Percentiles rank a stretch among this genome's conserved stretches.
Evolutionary conservation across 2,329 filamentous ascomycete species (phyloP).

Genomic region (Fusarium lyarnte): DNA sequence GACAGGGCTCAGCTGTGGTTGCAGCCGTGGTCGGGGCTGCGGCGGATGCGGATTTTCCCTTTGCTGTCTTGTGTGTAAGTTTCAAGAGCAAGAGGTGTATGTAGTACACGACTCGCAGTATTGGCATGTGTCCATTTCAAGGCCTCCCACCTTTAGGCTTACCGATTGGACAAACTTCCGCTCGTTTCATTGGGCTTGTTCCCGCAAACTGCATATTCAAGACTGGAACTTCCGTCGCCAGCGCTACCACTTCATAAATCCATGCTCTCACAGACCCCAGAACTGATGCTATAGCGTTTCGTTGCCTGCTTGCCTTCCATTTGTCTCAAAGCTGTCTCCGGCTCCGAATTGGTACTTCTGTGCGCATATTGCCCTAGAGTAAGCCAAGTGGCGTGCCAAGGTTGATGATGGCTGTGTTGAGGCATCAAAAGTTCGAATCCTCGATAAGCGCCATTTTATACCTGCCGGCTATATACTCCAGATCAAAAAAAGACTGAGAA

Average conservation of each 20-base stretch:
- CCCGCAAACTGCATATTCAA: slow-evolving; percentile 15
- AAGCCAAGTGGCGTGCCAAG: slow-evolving; percentile 25
- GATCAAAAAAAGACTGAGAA: slow-evolving; percentile 10
- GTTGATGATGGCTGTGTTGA: slow-evolving; percentile 39
- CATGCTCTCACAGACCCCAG: neutral
- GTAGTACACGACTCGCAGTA: slow-evolving; percentile 19
- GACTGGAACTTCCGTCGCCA: slow-evolving; percentile 6
- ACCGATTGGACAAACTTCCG: slow-evolving; percentile 25
- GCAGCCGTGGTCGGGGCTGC: neutral
- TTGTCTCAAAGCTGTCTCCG: slow-evolving; percentile 16
- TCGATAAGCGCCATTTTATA: slow-evolving; percentile 3
- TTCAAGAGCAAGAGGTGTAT: slow-evolving; percentile 14
- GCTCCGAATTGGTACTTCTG: slow-evolving; percentile 4
- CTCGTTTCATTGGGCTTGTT: neutral
- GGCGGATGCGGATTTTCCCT: neutral
- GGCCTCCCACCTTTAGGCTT: neutral
- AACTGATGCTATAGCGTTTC: neutral
- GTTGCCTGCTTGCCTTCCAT: neutral
- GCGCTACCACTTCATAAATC: neutral
- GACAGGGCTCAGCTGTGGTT: slow-evolving; percentile 1
- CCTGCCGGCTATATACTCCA: neutral
- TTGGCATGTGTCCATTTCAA: slow-evolving; percentile 16
- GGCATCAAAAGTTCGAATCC: slow-evolving; percentile 47
- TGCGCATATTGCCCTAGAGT: slow-evolving; percentile 3
- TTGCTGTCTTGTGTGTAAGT: slow-evolving; percentile 20